Evolutionary conservation across 495 filamentous ascomycete species (phyloP), one percentile per base, ranked within the genome.

Genomic region (Penicillium herquei): DNA sequence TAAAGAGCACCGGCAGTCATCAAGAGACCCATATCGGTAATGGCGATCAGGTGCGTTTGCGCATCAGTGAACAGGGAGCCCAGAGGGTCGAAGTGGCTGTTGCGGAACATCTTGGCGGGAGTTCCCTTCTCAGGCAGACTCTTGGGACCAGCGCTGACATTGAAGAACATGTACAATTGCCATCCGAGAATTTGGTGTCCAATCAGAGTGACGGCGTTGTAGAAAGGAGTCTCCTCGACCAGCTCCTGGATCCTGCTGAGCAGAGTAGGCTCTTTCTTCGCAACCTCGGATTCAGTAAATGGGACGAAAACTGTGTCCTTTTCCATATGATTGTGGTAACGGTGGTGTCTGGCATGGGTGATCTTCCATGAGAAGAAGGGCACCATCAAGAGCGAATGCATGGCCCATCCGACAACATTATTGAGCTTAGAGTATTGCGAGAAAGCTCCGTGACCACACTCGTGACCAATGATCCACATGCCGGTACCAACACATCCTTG

Each of bases 331-430:
- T 77, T 80, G 16, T 82, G 83, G 54, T 78, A 79, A 51, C 81
- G 87, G 75, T 90, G 87, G 69, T 90, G 87, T 55, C 85, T 83
- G 60, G 81, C 81, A 57, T 90, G 87, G 51, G 84, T 87, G 65
- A 88, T 84, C 72, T 88, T 84, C 87, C 87, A 90, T 30, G 84
- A 88, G 73, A 87, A 87, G 73, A 86, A 90, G 1, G 87, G 87
- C 5, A 89, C 86, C 56, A 87, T 74, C 10, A 89, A 74, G 26
- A 79, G 68, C 0, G 85, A 89, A 64, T 90, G 87, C 43, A 75
- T 67, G 52, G 85, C 71, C 81, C 84, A 86, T 30, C 87, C 87
- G 53, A 88, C 80, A 54, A 81, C 78, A 57, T 87, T 81, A 59
- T 90, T 90, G 34, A 89, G 70, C 30, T 39, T 67, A 57, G 81